A percentile compares a stretch with the other conserved stretches of the same genome.
Conservation (phyloP, 2,329 filamentous ascomycete species). For the Xylaria sp. region DNA sequence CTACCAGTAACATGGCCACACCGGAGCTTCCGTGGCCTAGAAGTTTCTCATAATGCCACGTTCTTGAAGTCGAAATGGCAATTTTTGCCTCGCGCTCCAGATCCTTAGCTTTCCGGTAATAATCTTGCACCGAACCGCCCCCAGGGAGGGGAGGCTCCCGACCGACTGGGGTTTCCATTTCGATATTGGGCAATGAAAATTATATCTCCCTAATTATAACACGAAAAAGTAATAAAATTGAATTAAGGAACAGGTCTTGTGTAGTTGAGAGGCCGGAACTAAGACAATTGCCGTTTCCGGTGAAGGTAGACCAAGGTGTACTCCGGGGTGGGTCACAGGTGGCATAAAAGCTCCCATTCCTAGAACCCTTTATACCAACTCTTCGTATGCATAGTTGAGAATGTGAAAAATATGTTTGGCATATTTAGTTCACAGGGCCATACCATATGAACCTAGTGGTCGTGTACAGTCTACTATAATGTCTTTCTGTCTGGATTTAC, state of each 20-base stretch:
- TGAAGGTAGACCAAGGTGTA: neutral
- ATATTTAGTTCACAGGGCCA: neutral
- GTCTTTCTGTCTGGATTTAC: neutral
- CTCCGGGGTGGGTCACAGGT: neutral
- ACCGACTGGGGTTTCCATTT: slow-evolving; percentile 5
- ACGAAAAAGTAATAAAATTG: neutral
- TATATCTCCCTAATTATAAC: neutral
- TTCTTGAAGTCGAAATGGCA: neutral
- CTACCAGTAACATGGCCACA: neutral
- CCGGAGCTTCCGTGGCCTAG: slow-evolving; percentile 20
- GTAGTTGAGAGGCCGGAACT: slow-evolving; percentile 1
- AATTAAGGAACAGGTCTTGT: neutral
- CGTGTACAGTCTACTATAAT: neutral
- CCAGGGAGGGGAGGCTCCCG: neutral
- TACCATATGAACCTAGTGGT: neutral
- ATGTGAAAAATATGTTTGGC: neutral
- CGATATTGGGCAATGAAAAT: neutral
- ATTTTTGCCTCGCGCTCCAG: neutral
- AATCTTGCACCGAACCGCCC: neutral
- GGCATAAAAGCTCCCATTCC: neutral
- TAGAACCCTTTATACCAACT: neutral
- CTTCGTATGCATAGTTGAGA: too few species aligned
- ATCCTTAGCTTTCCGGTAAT: neutral
- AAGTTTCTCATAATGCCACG: slow-evolving; percentile 13
- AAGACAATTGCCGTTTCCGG: slow-evolving; percentile 6